A percentile compares a stretch with the other conserved stretches of the same genome.
These are phyloP conservation scores for Fusarium austroafricanum DNA, from an alignment of 2,329 filamentous ascomycete genomes.

Conservation along the genomic window DNA sequence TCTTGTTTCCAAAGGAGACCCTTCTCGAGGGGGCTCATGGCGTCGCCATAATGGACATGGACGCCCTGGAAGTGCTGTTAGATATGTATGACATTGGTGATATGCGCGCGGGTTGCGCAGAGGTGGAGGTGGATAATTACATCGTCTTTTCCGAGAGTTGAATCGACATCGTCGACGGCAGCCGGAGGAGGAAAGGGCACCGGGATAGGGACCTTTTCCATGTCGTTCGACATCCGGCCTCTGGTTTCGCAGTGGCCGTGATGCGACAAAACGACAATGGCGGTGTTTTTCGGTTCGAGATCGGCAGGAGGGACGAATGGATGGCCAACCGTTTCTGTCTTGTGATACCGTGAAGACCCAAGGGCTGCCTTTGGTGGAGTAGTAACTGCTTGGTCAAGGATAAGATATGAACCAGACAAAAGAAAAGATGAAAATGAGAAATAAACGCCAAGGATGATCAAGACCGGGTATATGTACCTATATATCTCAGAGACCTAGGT, in stretches of 20 bases:
- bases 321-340: slow-evolving; percentile 6
- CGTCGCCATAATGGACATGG: slow-evolving; percentile 33
- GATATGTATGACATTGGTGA: background rate
- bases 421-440: slow-evolving; percentile 14
- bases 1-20: slow-evolving; percentile 69
- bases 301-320: slow-evolving; percentile 24
- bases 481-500: slow-evolving; percentile 11
- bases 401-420: slow-evolving; percentile 7
- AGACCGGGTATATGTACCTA: slow-evolving; percentile 17
- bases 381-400: slow-evolving; percentile 4
- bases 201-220: slow-evolving; percentile 37
- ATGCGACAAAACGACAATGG: slow-evolving; percentile 1
- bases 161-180: slow-evolving; percentile 45
- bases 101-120: slow-evolving; percentile 2
- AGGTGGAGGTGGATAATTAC: slow-evolving; percentile 21
- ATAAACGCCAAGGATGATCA: slow-evolving; percentile 32
- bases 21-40: slow-evolving; percentile 50
- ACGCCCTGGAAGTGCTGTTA: slow-evolving; percentile 35
- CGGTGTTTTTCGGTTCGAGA: slow-evolving; percentile 13
- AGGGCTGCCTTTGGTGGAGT: background rate
- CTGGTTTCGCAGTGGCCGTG: slow-evolving; percentile 22
- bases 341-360: slow-evolving; percentile 4
- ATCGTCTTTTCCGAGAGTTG: slow-evolving; percentile 43
- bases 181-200: slow-evolving; percentile 44
- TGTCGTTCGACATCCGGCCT: slow-evolving; percentile 35